Base-by-base conservation (phyloP, 2,329 filamentous ascomycete genomes). In the Simplicillium sp. region DNA sequence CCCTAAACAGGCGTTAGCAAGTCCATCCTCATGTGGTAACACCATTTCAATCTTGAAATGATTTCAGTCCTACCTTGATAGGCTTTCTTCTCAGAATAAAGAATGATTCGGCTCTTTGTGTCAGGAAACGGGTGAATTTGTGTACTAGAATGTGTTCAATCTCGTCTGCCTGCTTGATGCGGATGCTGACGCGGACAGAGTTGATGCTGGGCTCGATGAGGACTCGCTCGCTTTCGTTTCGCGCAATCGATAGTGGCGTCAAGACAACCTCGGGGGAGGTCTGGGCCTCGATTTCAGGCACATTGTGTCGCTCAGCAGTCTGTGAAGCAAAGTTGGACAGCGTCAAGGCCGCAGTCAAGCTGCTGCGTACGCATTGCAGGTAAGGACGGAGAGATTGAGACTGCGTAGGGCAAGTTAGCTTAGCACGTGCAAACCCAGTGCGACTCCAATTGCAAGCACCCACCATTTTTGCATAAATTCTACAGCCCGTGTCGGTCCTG, bases 161-260 rank as follows among this genome's bases (percentile, higher is more conserved):
- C 70, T 98, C 92, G 64, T 98, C 92, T 47, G 92, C 92, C 72
- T 98, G 92, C 71, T 98, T 98, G 66, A 98, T 96, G 73, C 90
- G 87, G 70, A 98, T 94, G 75, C 87, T 95, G 57, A 98, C 85
- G 53, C 92, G 84, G 52, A 98, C 85, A 52, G 86, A 94, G 75
- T 98, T 98, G 68, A 97, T 84, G 62, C 86, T 92, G 40, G 92
- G 89, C 69, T 97, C 90, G 59, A 97, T 94, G 46, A 95, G 72
- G 51, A 98, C 90, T 54, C 85, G 82, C 75, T 98, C 92, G 62
- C 96, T 94, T 66, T 97, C 89, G 66, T 98, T 98, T 49, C 92
- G 82, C 48, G 90, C 84, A 52, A 98, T 80, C 20, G 84, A 88
- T 48, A 98, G 70, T 14, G 90, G 89, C 56, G 92, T 94, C 46